These are phyloP conservation scores for Trichoderma aggressivum DNA, from an alignment of 2,329 filamentous ascomycete species.

Conservation along the genomic window DNA sequence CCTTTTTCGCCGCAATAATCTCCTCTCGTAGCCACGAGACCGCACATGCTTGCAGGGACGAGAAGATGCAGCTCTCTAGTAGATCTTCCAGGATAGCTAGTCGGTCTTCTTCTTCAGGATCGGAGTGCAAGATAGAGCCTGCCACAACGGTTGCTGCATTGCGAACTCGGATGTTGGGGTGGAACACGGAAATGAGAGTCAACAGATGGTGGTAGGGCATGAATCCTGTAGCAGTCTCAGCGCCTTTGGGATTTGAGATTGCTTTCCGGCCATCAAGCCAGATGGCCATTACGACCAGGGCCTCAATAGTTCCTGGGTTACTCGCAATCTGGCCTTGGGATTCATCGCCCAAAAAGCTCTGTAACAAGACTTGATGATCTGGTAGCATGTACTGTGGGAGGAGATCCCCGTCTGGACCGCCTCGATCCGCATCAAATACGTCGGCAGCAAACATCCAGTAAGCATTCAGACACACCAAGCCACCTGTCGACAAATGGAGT, in stretches of 20 bases:
- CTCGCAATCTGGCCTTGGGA: constrained; percentile 47
- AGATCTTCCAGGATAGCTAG: constrained; percentile 62
- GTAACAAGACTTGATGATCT: constrained; percentile 53
- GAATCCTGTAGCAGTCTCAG: constrained; percentile 42
- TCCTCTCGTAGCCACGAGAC: constrained; percentile 64
- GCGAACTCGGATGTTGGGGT: constrained; percentile 51
- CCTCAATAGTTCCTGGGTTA: constrained; percentile 55
- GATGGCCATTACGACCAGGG: constrained; percentile 57
- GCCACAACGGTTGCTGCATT: constrained; percentile 54
- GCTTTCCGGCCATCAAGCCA: constrained; percentile 54
- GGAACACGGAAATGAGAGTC: constrained; percentile 56
- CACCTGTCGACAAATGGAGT: constrained; percentile 57
- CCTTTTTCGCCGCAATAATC: constrained; percentile 45
- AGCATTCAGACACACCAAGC: constrained; percentile 56
- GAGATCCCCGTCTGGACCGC: constrained; percentile 51
- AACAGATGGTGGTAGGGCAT: constrained; percentile 60
- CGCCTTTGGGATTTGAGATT: constrained; percentile 33
- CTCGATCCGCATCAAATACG: constrained; percentile 56
- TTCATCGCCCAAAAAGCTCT: constrained; percentile 51
- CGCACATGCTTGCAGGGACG: constrained; percentile 59
- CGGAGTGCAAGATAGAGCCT: constrained; percentile 53
- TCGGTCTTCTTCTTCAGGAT: constrained; percentile 57
- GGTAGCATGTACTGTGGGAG: constrained; percentile 62
- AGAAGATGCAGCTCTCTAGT: constrained; percentile 62
- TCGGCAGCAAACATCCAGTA: constrained; percentile 62